A percentile compares a stretch with the other conserved stretches of the same genome.
Evolutionary conservation across 2,329 filamentous ascomycete genomes (phyloP).

Genomic region (Scedosporium aurantiacum): DNA sequence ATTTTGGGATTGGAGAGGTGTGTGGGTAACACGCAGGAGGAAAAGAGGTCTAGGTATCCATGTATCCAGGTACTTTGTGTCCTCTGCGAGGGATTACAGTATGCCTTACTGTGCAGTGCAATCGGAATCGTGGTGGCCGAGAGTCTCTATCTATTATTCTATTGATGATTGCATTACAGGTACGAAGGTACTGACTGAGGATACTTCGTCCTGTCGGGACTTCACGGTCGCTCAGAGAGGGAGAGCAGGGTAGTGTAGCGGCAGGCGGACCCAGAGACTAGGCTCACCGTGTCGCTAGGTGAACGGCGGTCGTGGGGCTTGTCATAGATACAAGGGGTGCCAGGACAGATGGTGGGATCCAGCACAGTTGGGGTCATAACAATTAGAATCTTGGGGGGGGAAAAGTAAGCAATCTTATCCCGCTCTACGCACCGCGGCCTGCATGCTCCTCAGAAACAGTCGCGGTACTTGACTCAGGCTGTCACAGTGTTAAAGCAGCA

Average conservation of each 20-base stretch:
- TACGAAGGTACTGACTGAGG: not conserved
- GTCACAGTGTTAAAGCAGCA: not conserved
- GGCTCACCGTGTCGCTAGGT: not conserved
- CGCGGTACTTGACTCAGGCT: not conserved
- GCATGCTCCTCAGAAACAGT: not conserved
- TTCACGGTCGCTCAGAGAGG: not conserved
- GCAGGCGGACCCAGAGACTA: not conserved
- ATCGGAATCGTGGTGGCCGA: too few species aligned
- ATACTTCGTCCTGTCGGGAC: not conserved
- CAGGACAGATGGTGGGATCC: not conserved
- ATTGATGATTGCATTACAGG: too few species aligned
- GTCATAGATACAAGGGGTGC: not conserved
- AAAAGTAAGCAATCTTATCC: slow-evolving; percentile 1
- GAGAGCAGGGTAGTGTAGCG: not conserved
- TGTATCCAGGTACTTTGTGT: too few species aligned
- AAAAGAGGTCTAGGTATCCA: too few species aligned
- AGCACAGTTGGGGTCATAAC: not conserved
- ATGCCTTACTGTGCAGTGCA: too few species aligned
- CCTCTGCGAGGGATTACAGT: too few species aligned
- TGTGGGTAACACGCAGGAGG: too few species aligned
- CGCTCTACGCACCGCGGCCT: not conserved
- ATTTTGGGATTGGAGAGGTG: too few species aligned
- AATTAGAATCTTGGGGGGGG: not conserved
- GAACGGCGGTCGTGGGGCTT: not conserved
- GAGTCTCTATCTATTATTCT: too few species aligned